phyloP scores from a whole-genome alignment of 768 basidiomycete species.

The Pleurotus djamor region DNA sequence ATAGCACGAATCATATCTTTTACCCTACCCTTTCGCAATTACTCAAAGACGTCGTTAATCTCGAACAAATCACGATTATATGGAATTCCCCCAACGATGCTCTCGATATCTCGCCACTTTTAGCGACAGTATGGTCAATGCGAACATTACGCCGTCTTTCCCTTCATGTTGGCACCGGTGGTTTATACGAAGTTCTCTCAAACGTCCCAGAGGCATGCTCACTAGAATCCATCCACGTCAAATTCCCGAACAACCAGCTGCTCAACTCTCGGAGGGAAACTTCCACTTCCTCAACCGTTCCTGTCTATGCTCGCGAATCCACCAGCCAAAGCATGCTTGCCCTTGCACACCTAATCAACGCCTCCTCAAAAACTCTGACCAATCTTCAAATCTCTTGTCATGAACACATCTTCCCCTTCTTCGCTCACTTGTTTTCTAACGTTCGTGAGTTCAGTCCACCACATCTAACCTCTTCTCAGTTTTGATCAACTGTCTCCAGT shows the following conservation, averaged over 20 bases:
- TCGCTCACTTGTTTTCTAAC: background rate
- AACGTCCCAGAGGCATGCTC: background rate
- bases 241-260: background rate
- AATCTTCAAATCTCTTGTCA: background rate
- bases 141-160: background rate
- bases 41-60: background rate
- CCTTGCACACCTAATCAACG: background rate
- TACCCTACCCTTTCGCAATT: background rate
- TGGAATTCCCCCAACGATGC: background rate
- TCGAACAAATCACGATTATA: background rate
- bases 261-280: no score
- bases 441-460: background rate
- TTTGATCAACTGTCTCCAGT: background rate
- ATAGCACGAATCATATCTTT: no score
- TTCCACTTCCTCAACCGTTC: no score
- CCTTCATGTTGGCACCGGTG: background rate
- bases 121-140: background rate
- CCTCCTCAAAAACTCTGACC: background rate
- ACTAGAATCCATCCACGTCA: background rate
- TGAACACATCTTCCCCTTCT: background rate
- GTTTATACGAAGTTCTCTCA: background rate
- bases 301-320: no score
- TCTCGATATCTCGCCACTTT: background rate
- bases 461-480: background rate
- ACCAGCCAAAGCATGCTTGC: constrained; percentile 31